Evolutionary conservation across 2,329 filamentous ascomycete species (phyloP).

Genomic region (Penicillium aurantiogriseum): DNA sequence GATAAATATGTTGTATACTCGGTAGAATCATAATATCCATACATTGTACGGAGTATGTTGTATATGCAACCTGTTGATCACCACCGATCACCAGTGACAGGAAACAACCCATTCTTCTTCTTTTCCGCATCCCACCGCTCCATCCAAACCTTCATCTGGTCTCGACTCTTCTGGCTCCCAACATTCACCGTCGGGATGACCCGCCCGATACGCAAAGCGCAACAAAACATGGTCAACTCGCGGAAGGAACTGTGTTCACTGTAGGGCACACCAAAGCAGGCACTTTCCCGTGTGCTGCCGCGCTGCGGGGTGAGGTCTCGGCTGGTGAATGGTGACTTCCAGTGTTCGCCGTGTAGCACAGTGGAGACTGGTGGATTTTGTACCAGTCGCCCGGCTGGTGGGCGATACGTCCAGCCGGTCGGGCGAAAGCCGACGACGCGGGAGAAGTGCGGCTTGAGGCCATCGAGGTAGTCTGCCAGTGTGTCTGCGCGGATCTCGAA

Average conservation of each 20-base stretch:
- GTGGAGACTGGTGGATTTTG: constrained; percentile 63
- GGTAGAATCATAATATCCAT: background rate
- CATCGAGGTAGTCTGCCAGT: constrained; percentile 79
- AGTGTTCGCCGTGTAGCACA: constrained; percentile 66
- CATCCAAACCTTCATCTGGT: constrained; percentile 66
- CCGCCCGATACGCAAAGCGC: constrained; percentile 79
- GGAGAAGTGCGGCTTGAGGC: constrained; percentile 76
- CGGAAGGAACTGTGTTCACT: constrained; percentile 94
- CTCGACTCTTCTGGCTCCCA: constrained; percentile 61
- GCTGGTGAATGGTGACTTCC: constrained; percentile 72
- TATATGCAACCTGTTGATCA: constrained; percentile 12
- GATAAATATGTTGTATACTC: background rate
- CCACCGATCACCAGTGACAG: constrained; percentile 38
- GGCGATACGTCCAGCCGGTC: constrained; percentile 90
- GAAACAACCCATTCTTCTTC: constrained; percentile 61
- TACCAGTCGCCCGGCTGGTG: constrained; percentile 61
- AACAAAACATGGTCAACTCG: constrained; percentile 90
- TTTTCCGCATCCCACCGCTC: constrained; percentile 63
- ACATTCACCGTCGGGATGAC: constrained; percentile 93
- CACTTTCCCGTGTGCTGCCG: constrained; percentile 76
- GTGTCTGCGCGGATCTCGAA: constrained; percentile 93
- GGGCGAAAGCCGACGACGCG: constrained; percentile 88
- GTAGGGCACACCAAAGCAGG: constrained; percentile 93
- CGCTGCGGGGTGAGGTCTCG: constrained; percentile 75
- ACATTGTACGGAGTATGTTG: background rate